Evolutionary conservation across 805 yeast species (phyloP), one percentile per base, ranked within the genome.

Genomic region (Kodamaea hsintzibuensis): DNA sequence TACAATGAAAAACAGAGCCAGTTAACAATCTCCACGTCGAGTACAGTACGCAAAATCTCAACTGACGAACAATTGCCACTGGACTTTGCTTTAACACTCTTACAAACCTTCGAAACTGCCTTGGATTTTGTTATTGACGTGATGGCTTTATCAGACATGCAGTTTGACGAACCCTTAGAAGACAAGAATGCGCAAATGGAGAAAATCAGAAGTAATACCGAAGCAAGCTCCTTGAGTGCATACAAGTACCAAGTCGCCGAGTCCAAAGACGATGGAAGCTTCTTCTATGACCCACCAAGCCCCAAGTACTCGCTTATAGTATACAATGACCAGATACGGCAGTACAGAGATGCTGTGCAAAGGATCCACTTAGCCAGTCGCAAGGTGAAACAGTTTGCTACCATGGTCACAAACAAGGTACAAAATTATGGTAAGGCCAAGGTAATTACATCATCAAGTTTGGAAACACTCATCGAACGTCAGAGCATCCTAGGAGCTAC

Each of bases 241-340:
- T 12, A 14, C 1, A 59, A 61, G 0, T 70, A 70, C 25, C 88
- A 16, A 16, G 42, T 38, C n/a, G 42, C 18, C 18, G 9, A 6
- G 17, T n/a, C 9, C 3, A 38, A 16, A 4, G 19, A 88, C 60
- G 74, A 72, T 0, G 39, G 63, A 30, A 30, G 35, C 35, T 30
- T 30, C 2, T 83, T 78, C 51, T 62, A 64, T 52, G 54, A 48
- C n/a, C 52, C 53, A 10, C 59, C 58, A 16, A 74, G 83, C 14
- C 76, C 70, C 3, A 77, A 77, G 56, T 89, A 76, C 69, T 82
- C 76, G 22, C 70, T 91, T 27, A 68, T 84, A 33, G 70, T 88
- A 2, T 90, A 89, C 78, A 90, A 91, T 60, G 97, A 91, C 64
- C 95, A 87, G 61, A 78, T 82, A 37, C 84, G 88, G 54, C 93